phyloP scores from a whole-genome alignment of 805 yeast species.

The Pichia nakasei region DNA sequence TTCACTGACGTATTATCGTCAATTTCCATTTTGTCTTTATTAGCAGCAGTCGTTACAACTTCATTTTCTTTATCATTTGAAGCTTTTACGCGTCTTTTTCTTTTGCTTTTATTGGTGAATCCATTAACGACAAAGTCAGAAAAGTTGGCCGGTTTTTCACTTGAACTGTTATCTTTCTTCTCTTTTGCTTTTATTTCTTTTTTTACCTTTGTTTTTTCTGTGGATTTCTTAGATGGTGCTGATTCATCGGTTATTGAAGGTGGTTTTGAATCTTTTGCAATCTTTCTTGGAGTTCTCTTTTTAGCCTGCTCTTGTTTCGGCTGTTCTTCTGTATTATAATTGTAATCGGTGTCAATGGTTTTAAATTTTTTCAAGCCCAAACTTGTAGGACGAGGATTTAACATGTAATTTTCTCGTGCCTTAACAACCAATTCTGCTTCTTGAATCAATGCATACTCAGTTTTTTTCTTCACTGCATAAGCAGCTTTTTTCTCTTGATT shows the following conservation, averaged over 20 bases:
- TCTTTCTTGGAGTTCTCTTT: background rate
- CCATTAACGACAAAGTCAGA: background rate
- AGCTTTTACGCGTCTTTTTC: background rate
- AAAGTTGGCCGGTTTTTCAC: background rate
- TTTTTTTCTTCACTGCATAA: conserved; percentile 30
- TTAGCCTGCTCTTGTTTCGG: background rate
- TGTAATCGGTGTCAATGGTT: conserved; percentile 10
- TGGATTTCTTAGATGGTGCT: background rate
- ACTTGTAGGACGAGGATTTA: conserved; percentile 12
- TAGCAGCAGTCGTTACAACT: background rate
- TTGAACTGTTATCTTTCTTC: conserved; percentile 1
- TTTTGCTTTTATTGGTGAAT: background rate
- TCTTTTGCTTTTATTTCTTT: background rate
- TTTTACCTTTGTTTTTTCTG: background rate
- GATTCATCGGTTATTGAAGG: background rate
- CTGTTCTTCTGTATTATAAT: conserved; percentile 2
- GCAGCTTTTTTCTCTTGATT: conserved; percentile 36
- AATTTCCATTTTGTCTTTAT: background rate
- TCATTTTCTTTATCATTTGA: background rate
- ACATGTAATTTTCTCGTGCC: conserved; percentile 34
- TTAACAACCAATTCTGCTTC: conserved; percentile 51
- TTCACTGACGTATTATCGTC: no score
- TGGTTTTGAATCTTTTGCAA: background rate
- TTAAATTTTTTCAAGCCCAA: conserved; percentile 5
- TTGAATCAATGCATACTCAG: conserved; percentile 58